A percentile compares a stretch with the other conserved stretches of the same genome.
These are phyloP conservation scores for Tuber calosporum DNA, from an alignment of 495 filamentous ascomycete species.

Conservation along the genomic window DNA sequence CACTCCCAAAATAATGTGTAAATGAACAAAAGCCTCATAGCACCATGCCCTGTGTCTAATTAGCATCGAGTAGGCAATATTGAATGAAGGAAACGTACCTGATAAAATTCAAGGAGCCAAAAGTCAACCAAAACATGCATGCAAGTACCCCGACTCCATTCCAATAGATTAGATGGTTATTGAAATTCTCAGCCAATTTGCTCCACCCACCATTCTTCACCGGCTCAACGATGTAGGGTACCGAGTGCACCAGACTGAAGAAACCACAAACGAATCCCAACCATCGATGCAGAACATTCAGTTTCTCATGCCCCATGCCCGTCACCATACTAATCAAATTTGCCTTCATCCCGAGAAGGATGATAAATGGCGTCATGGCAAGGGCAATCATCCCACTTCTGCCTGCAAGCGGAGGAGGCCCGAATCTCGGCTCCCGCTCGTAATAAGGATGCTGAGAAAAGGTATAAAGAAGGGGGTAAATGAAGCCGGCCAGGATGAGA, in stretches of 20 bases:
- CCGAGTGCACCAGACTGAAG: constrained; percentile 69
- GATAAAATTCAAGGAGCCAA: constrained; percentile 70
- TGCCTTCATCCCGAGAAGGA: constrained; percentile 82
- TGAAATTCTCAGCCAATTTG: constrained; percentile 61
- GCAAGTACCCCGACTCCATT: constrained; percentile 81
- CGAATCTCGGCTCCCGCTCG: constrained; percentile 46
- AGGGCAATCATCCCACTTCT: constrained; percentile 89
- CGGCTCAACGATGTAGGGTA: constrained; percentile 84
- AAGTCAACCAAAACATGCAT: constrained; percentile 70
- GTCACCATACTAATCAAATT: constrained; percentile 80
- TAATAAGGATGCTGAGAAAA: constrained; percentile 41
- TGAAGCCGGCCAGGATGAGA: constrained; percentile 37
- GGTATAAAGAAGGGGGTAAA: constrained; percentile 35
- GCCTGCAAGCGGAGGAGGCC: constrained; percentile 83
- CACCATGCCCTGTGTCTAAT: constrained; percentile 45
- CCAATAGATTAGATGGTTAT: constrained; percentile 66
- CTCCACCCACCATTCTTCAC: constrained; percentile 66
- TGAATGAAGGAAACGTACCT: constrained; percentile 44
- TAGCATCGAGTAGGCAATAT: constrained; percentile 21
- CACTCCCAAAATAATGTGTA: constrained; percentile 75
- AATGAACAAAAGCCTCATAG: constrained; percentile 76
- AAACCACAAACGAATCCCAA: constrained; percentile 79
- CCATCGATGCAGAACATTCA: constrained; percentile 94
- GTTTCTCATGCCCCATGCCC: constrained; percentile 82
- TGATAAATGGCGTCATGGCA: constrained; percentile 88